Percentiles rank a stretch among this genome's conserved stretches.
Evolutionary conservation across 2,329 filamentous ascomycete species (phyloP).

Genomic region (Aspergillus transmontanensis): DNA sequence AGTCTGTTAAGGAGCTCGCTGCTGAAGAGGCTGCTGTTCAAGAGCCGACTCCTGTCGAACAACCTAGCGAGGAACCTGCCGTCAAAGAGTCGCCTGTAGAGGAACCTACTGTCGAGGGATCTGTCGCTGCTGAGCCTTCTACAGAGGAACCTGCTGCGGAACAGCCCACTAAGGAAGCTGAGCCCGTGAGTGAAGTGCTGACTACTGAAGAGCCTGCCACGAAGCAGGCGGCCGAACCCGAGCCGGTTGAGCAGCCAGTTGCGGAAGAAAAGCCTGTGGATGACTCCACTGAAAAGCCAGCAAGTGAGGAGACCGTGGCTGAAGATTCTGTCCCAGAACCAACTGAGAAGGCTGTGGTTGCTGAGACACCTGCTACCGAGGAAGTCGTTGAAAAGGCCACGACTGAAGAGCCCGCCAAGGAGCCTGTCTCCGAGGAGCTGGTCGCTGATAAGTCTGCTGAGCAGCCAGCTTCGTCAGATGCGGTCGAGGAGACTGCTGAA

Average conservation of each 20-base stretch:
- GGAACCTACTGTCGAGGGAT: not conserved
- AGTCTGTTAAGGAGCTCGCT: conserved; percentile 10
- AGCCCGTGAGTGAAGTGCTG: not conserved
- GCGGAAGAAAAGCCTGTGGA: conserved; percentile 6
- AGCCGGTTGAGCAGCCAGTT: not conserved
- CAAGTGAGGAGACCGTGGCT: conserved; percentile 4
- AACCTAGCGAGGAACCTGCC: not conserved
- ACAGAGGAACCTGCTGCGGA: conserved; percentile 10
- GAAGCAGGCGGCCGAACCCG: not conserved
- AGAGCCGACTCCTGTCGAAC: not conserved
- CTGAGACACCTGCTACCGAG: conserved; percentile 14
- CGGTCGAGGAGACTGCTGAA: conserved; percentile 7
- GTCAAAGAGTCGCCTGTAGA: not conserved
- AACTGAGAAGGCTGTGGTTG: not conserved
- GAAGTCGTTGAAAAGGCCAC: conserved; percentile 17
- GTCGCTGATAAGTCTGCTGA: conserved; percentile 9
- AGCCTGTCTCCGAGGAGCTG: conserved; percentile 11
- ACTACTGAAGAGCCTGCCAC: conserved; percentile 13
- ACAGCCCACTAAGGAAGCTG: conserved; percentile 4
- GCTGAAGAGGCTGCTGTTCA: not conserved
- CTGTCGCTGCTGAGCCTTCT: conserved; percentile 6
- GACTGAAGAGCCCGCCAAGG: conserved; percentile 13
- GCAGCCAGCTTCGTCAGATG: conserved; percentile 5
- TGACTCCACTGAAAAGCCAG: conserved; percentile 5
- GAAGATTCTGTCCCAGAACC: conserved; percentile 4